Evolutionary conservation across 768 basidiomycete genomes (phyloP).

Genomic region (Antrodiella citrinella): DNA sequence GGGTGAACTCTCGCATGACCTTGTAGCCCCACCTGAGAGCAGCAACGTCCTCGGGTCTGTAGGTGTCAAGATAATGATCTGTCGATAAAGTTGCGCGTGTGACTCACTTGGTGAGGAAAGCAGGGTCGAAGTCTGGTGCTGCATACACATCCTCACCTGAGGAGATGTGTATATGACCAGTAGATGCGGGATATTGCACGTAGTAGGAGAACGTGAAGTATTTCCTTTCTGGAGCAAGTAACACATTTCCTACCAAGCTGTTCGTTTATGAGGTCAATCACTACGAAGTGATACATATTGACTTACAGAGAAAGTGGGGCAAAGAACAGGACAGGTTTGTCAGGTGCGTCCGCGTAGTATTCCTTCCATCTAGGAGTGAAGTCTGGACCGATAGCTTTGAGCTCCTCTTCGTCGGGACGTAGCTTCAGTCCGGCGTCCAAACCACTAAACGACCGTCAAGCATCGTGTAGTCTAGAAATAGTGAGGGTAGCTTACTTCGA

Average conservation of each 20-base stretch:
- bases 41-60: conserved; percentile 25
- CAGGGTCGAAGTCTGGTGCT: conserved; percentile 17
- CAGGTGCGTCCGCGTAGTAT: conserved; percentile 14
- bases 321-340: conserved; percentile 17
- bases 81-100: neutral
- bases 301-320: conserved; percentile 10
- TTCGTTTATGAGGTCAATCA: neutral
- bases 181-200: conserved; percentile 14
- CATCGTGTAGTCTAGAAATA: neutral
- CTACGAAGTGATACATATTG: conserved; percentile 1
- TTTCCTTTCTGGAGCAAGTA: conserved; percentile 11
- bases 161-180: conserved; percentile 18
- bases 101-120: conserved; percentile 11
- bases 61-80: neutral
- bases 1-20: conserved; percentile 40
- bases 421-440: conserved; percentile 19
- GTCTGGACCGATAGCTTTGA: conserved; percentile 16
- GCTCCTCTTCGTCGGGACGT: conserved; percentile 15
- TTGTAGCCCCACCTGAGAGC: conserved; percentile 49
- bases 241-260: conserved; percentile 14
- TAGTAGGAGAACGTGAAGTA: conserved; percentile 12
- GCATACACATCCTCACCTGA: conserved; percentile 13
- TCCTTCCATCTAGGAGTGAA: conserved; percentile 19
- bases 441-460: conserved; percentile 6
- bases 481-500: conserved; percentile 36